Base-by-base conservation (phyloP, 495 filamentous ascomycete species). In the Pseudevernia furfuracea region DNA sequence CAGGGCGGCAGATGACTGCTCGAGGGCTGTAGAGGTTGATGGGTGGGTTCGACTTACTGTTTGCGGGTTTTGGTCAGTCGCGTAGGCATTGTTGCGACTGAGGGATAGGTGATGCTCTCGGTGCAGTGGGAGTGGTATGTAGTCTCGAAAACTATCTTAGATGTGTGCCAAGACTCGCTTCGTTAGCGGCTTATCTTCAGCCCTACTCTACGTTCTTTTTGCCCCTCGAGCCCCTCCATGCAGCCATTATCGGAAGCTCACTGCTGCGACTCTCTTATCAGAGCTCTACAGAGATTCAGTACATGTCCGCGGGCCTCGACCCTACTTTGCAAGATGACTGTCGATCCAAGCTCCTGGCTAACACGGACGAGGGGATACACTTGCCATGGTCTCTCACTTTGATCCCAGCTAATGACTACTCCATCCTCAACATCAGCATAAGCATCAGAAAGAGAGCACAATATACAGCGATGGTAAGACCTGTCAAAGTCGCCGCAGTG, bases 11-110 rank as follows among this genome's bases (percentile, higher is more conserved):
- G 57, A 63, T 56, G 67, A 59, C 68, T 62, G 68, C 63, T 68
- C 68, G 70, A 71, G 69, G 63, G 64, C 52, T 10, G 46, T 53
- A 58, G 36, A 58, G 64, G 46, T 66, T 39, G 55, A 10, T 61
- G 70, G 61, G 43, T 52, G 58, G 70, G 86, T 15, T 17, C 14
- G 25, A 28, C 87, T 72, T 85, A 90, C 87, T 87, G 85, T 80
- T 92, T 93, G 77, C 89, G 81, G 75, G 89, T 93, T 78, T 92
- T 89, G 63, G 83, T 84, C 69, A 88, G 81, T 78, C 87, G 84
- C 77, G 89, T 91, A 85, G 89, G 89, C 89, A 93, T 92, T 74
- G 75, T 80, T 63, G 56, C 56, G 55, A 52, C 36, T 48, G 41
- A 61, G 25, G 14, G 32, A 59, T 41, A 2, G 36, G 21, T 64